A percentile compares a stretch with the other conserved stretches of the same genome.
These are phyloP conservation scores for Ogataea kodamae DNA, from an alignment of 805 yeast genomes.

Conservation along the genomic window DNA sequence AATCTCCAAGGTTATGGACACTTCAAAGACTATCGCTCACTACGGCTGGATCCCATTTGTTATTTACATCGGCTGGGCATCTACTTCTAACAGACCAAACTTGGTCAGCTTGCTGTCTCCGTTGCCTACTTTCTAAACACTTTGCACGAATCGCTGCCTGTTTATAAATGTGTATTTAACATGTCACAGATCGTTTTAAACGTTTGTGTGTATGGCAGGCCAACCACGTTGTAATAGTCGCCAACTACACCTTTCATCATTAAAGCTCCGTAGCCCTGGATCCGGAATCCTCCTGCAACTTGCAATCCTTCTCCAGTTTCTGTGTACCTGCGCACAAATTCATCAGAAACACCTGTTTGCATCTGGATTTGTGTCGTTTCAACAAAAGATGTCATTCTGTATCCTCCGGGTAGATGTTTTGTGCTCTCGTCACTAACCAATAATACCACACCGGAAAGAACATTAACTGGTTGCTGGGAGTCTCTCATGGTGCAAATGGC, in stretches of 20 bases:
- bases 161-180: conserved; percentile 13
- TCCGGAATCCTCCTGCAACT: conserved; percentile 92
- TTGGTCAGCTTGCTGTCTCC: conserved; percentile 75
- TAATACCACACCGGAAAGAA: conserved; percentile 52
- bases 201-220: conserved; percentile 69
- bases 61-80: conserved; percentile 83
- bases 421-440: conserved; percentile 26
- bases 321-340: conserved; percentile 60
- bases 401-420: conserved; percentile 12
- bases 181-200: conserved; percentile 30
- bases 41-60: conserved; percentile 97
- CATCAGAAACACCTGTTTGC: conserved; percentile 46
- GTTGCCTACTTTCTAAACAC: conserved; percentile 61
- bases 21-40: conserved; percentile 84
- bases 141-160: conserved; percentile 4
- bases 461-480: conserved; percentile 41
- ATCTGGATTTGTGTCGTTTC: conserved; percentile 34
- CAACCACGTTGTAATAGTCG: conserved; percentile 83
- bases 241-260: conserved; percentile 66
- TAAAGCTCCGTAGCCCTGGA: conserved; percentile 70
- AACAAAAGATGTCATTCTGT: conserved; percentile 19
- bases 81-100: conserved; percentile 80
- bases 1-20: conserved; percentile 73
- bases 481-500: conserved; percentile 49
- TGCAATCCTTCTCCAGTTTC: conserved; percentile 66